phyloP scores from a whole-genome alignment of 2,329 filamentous ascomycete genomes.

The Harringtonia aguacate region DNA sequence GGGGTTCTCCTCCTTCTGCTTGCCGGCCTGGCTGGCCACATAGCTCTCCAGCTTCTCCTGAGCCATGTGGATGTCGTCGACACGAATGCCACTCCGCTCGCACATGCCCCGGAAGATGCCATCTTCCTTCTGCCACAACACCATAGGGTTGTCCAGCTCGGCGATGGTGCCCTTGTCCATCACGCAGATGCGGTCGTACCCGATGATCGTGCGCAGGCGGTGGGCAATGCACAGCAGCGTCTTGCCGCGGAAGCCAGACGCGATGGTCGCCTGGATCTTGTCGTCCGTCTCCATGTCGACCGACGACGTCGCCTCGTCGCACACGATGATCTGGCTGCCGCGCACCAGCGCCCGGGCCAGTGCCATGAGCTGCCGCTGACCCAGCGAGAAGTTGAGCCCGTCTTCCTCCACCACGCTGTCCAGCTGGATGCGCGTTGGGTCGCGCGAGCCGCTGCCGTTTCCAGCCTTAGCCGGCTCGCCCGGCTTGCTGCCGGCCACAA shows the following conservation, averaged over 20 bases:
- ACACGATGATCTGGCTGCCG: slow-evolving; percentile 83
- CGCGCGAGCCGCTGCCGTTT: slow-evolving; percentile 7
- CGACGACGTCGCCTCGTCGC: slow-evolving; percentile 87
- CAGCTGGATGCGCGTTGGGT: slow-evolving; percentile 59
- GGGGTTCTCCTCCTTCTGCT: neutral
- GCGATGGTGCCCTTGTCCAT: slow-evolving; percentile 87
- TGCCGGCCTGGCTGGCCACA: slow-evolving; percentile 7
- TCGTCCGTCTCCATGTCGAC: slow-evolving; percentile 96
- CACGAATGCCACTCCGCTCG: slow-evolving; percentile 66
- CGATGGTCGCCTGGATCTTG: slow-evolving; percentile 87
- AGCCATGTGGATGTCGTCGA: slow-evolving; percentile 41
- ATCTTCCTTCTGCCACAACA: slow-evolving; percentile 57
- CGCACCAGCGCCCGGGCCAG: slow-evolving; percentile 84
- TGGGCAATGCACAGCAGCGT: slow-evolving; percentile 91
- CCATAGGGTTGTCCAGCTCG: slow-evolving; percentile 69
- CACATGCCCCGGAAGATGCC: slow-evolving; percentile 86
- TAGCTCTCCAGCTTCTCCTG: slow-evolving; percentile 12
- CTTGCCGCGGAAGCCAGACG: slow-evolving; percentile 71
- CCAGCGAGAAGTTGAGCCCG: slow-evolving; percentile 90
- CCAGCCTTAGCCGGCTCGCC: neutral
- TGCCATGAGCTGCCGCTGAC: slow-evolving; percentile 92
- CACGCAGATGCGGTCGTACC: slow-evolving; percentile 91
- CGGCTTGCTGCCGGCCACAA: neutral
- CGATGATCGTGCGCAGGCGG: slow-evolving; percentile 80
- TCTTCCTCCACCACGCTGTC: slow-evolving; percentile 86